A percentile compares a stretch with the other conserved stretches of the same genome.
These are phyloP conservation scores for Raphanus raphanistrum DNA, from an alignment of 345 rosid genomes.

Conservation along the genomic window DNA sequence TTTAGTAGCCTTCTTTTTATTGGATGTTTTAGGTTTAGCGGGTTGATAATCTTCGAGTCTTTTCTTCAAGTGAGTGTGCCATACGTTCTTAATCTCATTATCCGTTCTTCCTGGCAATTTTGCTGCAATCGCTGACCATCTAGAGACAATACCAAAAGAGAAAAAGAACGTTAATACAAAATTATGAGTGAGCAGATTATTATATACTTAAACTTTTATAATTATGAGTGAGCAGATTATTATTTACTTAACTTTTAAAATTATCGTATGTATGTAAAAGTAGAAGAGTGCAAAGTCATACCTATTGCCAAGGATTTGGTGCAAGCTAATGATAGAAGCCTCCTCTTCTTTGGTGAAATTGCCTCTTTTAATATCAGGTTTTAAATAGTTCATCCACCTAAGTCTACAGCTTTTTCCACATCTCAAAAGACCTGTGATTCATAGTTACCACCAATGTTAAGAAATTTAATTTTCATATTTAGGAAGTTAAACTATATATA, in stretches of 20 bases:
- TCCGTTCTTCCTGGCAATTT: constrained; percentile 85
- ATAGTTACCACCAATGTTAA: neutral
- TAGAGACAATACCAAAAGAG: constrained; percentile 24
- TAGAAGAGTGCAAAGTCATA: constrained; percentile 7
- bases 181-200: neutral
- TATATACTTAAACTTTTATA: neutral
- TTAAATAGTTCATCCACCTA: constrained; percentile 71
- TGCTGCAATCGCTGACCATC: constrained; percentile 92
- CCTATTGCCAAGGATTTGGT: constrained; percentile 72
- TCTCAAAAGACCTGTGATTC: constrained; percentile 59
- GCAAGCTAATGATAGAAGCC: constrained; percentile 63
- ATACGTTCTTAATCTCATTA: constrained; percentile 85
- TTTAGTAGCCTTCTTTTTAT: constrained; percentile 27
- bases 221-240: neutral
- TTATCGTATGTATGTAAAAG: neutral
- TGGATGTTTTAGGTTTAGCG: constrained; percentile 15
- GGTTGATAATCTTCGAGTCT: constrained; percentile 47
- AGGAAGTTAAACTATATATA: neutral
- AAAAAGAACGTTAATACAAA: constrained; percentile 8
- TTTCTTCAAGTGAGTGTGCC: constrained; percentile 95
- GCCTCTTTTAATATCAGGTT: constrained; percentile 84
- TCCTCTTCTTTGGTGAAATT: constrained; percentile 80
- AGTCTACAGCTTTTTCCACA: constrained; percentile 85
- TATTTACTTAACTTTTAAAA: neutral
- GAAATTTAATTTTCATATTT: neutral